Percentiles rank a stretch among this genome's conserved stretches.
Conservation (phyloP, 768 basidiomycete species). For the Boletales sp. region DNA sequence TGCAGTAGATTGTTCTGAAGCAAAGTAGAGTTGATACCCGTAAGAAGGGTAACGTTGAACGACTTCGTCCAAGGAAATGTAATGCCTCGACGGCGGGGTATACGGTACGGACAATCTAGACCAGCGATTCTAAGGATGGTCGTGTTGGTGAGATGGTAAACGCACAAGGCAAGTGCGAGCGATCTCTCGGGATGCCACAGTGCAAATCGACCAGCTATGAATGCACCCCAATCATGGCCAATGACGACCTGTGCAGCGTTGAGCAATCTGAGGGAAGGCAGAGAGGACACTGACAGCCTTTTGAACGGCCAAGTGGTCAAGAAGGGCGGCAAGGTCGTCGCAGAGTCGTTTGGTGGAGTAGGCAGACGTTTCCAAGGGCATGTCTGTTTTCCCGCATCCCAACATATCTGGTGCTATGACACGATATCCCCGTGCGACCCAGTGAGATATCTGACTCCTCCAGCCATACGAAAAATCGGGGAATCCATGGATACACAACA, state of each 20-base stretch:
- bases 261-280: background rate
- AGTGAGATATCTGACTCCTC: conserved; percentile 70
- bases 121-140: background rate
- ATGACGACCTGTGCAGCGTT: conserved; percentile 48
- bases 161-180: conserved; percentile 57
- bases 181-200: conserved; percentile 69
- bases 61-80: conserved; percentile 49
- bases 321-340: conserved; percentile 60
- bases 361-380: conserved; percentile 48
- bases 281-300: conserved; percentile 46
- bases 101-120: conserved; percentile 65
- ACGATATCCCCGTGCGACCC: conserved; percentile 59
- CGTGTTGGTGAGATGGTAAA: conserved; percentile 1
- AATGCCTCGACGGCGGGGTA: conserved; percentile 50
- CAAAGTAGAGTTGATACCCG: conserved; percentile 69
- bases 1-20: conserved; percentile 44
- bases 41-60: conserved; percentile 51
- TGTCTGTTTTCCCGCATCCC: conserved; percentile 67
- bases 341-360: conserved; percentile 61
- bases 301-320: conserved; percentile 51
- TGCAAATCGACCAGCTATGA: conserved; percentile 60
- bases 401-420: conserved; percentile 50
- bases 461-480: conserved; percentile 75
- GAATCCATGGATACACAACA: conserved; percentile 80
- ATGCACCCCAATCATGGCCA: conserved; percentile 83